Percentiles rank a stretch among this genome's conserved stretches.
Conservation (phyloP, 331 rosid genomes). For the Telfairia occidentalis region DNA sequence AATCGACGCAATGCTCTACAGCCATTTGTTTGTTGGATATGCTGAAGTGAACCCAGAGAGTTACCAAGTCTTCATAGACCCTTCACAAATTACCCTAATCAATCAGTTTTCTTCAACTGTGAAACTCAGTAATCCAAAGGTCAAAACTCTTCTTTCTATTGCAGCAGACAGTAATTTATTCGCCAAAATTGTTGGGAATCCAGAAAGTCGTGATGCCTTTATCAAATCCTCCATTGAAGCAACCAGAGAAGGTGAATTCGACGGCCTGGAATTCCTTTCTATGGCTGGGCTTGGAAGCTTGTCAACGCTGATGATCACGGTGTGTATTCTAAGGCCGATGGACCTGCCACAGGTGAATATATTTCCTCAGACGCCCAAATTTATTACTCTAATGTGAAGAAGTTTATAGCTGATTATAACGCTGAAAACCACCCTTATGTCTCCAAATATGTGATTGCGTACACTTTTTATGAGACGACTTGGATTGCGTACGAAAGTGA, state of each 20-base stretch:
- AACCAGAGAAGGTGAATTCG: background rate
- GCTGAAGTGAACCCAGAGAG: background rate
- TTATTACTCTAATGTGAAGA: slow-evolving; percentile 8
- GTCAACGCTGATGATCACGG: background rate
- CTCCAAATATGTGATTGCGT: background rate
- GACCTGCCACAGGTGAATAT: background rate
- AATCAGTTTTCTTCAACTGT: background rate
- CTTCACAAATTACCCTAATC: background rate
- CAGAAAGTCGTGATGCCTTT: background rate
- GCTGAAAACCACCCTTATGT: background rate
- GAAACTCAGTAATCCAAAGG: background rate
- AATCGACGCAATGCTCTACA: background rate
- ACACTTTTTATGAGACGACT: slow-evolving; percentile 7
- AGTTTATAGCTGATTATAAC: background rate
- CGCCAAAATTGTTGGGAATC: background rate
- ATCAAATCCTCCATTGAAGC: background rate
- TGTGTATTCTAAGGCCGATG: slow-evolving; percentile 14
- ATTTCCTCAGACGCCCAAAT: background rate
- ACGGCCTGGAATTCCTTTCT: background rate
- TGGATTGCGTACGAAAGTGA: slow-evolving; percentile 15
- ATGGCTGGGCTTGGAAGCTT: slow-evolving; percentile 9
- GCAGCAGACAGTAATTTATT: background rate
- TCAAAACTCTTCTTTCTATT: slow-evolving; percentile 6
- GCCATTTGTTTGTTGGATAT: background rate
- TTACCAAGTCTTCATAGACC: background rate